Evolutionary conservation across 306 rosid genomes (phyloP).

Genomic region (Betula pendula): DNA sequence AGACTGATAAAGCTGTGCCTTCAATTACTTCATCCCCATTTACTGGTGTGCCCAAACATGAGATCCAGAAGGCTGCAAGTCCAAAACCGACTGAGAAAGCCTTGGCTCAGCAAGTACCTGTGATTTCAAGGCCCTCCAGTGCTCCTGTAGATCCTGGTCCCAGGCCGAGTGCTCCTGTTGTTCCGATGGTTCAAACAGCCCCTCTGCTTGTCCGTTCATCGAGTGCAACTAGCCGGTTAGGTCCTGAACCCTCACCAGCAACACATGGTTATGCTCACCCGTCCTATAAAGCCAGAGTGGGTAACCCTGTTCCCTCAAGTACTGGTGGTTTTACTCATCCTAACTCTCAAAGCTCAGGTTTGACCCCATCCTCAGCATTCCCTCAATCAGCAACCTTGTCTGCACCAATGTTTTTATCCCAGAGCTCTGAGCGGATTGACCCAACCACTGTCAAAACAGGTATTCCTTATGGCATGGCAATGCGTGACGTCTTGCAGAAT

Average conservation of each 20-base stretch:
- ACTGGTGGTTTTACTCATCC: constrained; percentile 55
- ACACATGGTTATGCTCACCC: constrained; percentile 75
- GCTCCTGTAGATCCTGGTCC: constrained; percentile 82
- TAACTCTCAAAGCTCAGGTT: constrained; percentile 55
- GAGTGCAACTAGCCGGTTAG: constrained; percentile 90
- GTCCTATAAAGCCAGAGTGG: constrained; percentile 90
- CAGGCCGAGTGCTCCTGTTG: constrained; percentile 74
- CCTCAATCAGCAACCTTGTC: constrained; percentile 68
- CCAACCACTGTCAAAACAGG: constrained; percentile 47
- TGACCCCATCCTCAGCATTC: constrained; percentile 50
- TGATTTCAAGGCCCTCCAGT: constrained; percentile 79
- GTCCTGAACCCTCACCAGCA: constrained; percentile 79
- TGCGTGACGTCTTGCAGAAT: constrained; percentile 56
- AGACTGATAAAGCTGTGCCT: constrained; percentile 49
- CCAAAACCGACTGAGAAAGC: constrained; percentile 58
- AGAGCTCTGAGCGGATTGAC: constrained; percentile 64
- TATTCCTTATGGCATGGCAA: constrained; percentile 52
- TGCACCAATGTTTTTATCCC: constrained; percentile 59
- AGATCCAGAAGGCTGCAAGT: constrained; percentile 52
- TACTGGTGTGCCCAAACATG: constrained; percentile 50
- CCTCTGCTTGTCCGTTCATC: constrained; percentile 73
- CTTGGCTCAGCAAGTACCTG: constrained; percentile 47
- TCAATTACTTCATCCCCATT: constrained; percentile 39
- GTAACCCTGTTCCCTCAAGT: constrained; percentile 59
- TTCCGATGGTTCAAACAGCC: constrained; percentile 69